A percentile compares a stretch with the other conserved stretches of the same genome.
Evolutionary conservation across 306 rosid genomes (phyloP).

Genomic region (Begonia fuchsioides): DNA sequence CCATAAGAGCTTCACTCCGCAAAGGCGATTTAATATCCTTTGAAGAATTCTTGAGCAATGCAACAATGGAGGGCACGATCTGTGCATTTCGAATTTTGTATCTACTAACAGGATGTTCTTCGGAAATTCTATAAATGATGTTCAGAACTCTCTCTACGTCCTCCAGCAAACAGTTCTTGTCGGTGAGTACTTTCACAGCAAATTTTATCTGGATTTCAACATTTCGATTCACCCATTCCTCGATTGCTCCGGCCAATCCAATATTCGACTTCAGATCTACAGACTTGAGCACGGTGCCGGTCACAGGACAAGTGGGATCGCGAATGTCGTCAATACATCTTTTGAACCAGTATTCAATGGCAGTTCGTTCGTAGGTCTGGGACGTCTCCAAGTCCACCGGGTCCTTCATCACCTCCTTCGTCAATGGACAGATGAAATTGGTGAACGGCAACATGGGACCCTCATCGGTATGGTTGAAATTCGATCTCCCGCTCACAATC

Average conservation of each 20-base stretch:
- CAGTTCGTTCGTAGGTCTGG: constrained; percentile 38
- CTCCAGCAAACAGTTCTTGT: constrained; percentile 20
- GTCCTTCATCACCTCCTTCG: constrained; percentile 41
- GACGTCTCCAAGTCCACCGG: constrained; percentile 39
- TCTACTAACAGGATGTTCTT: constrained; percentile 29
- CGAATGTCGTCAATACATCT: constrained; percentile 30
- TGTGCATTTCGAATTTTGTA: constrained; percentile 28
- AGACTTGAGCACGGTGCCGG: constrained; percentile 10
- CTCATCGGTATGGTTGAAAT: too few relatives aligned
- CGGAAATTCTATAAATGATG: constrained; percentile 22
- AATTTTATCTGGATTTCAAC: constrained; percentile 22
- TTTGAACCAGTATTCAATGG: constrained; percentile 35
- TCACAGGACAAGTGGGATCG: constrained; percentile 36
- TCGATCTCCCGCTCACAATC: too few relatives aligned
- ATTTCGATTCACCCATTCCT: constrained; percentile 35
- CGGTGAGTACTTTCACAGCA: constrained; percentile 15
- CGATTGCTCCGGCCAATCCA: constrained; percentile 39
- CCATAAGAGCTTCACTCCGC: constrained; percentile 37
- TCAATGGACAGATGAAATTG: constrained; percentile 34
- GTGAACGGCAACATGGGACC: constrained; percentile 16
- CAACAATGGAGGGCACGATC: constrained; percentile 19
- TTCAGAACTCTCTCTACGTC: constrained; percentile 19
- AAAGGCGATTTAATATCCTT: constrained; percentile 30
- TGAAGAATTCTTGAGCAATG: constrained; percentile 30
- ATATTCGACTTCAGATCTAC: constrained; percentile 35